Evolutionary conservation across 2,329 filamentous ascomycete genomes (phyloP), one percentile per base, ranked within the genome.

Genomic region (Stagonosporopsis chrysanthemi): DNA sequence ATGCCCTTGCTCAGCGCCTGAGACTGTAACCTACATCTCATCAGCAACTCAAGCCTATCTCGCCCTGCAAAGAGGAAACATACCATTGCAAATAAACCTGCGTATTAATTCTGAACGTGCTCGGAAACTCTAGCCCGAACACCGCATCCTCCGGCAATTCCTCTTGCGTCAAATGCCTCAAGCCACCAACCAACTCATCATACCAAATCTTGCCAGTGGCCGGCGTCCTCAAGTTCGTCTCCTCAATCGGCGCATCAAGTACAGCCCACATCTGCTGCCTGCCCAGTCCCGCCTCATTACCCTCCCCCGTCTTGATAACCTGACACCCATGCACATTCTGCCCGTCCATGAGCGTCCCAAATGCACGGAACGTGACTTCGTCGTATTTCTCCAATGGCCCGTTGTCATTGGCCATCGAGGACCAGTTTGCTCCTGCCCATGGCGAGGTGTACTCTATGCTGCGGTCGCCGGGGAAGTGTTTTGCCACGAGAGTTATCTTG

Each of bases 381-480:
- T 76, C 73, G 59, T 70, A 72, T 14, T 69, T 63, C 31, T 76
- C 72, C 0, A 75, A 52, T 0, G 56, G 65, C 0, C 73, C 73
- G 38, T 73, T 74, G 57, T 76, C 74, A 26, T 69, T 59, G n/a
- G 73, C 71, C 60, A 75, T 68, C 1, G 89, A 91, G 58, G 89
- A 75, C 73, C 88, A 89, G 71, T 95, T 94, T 60, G 91, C 92
- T 14, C 92, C 92, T 3, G 92, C 92, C 90, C 91, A 96, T 0
- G 91, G 92, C 6, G 91, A 96, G 0, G 91, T 88, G 75, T 97
- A 97, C 80, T 96, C 90, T 65, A 93, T 89, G 64, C 94, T 90
- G 76, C 94, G 95, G 79, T 97, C 93, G 33, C 93, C 93, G 0
- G 93, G 93, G 89, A 97, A 95, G 75, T 96, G 90, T 71, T 94